Percentiles rank a stretch among this genome's conserved stretches.
Evolutionary conservation across 106 monocot genomes (phyloP).

Genomic region (Acorus calamus): DNA sequence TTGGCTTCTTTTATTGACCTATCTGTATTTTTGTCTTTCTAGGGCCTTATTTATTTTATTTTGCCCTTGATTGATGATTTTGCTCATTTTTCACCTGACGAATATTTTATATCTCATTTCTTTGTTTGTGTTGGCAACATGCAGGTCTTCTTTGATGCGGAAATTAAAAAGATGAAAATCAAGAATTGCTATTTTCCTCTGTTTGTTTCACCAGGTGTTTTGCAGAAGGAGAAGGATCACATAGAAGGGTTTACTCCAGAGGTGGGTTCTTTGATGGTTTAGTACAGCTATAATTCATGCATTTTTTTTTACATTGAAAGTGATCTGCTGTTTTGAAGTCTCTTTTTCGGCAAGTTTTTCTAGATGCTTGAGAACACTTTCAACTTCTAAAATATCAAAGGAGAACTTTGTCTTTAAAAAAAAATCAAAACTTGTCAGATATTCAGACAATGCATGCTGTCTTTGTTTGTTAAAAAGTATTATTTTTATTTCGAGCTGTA

Average conservation of each 20-base stretch:
- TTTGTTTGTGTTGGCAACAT: conserved; percentile 4
- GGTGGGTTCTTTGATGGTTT: conserved; percentile 23
- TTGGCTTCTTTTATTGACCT: not conserved
- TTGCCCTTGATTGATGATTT: not conserved
- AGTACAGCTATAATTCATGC: too few species aligned
- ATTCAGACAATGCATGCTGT: too few species aligned
- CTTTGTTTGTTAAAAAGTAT: too few species aligned
- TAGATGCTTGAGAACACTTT: too few species aligned
- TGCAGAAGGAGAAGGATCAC: conserved; percentile 95
- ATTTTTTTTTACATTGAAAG: too few species aligned
- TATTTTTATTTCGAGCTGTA: too few species aligned
- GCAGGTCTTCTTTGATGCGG: conserved; percentile 89
- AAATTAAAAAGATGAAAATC: conserved; percentile 84
- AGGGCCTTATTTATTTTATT: not conserved
- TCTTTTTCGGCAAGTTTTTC: too few species aligned
- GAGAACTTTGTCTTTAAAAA: too few species aligned
- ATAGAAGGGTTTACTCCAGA: conserved; percentile 98
- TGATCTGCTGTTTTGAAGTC: too few species aligned
- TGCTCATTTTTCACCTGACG: not conserved
- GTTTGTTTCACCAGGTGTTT: conserved; percentile 70
- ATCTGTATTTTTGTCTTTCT: not conserved
- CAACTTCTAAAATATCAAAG: too few species aligned
- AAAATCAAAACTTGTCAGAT: too few species aligned
- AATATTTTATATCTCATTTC: not conserved
- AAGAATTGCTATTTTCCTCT: conserved; percentile 80